Evolutionary conservation across 2,329 filamentous ascomycete species (phyloP).

Genomic region (Diaporthe sp.): DNA sequence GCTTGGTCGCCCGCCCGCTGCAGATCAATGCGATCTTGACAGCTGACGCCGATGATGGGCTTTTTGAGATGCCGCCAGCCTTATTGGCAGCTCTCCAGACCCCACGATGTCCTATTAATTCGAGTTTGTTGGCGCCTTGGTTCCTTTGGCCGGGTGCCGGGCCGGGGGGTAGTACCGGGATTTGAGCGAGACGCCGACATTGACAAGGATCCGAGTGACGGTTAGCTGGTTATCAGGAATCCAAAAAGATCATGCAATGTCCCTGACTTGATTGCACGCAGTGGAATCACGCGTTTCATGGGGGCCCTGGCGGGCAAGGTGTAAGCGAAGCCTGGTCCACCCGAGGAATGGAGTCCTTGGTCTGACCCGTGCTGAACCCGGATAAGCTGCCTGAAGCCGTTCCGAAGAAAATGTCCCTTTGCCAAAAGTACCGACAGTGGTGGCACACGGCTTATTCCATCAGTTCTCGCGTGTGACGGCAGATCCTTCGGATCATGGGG

Average conservation of each 20-base stretch:
- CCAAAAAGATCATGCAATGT: too few species aligned
- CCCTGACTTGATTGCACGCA: not conserved
- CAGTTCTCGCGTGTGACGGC: conserved; percentile 18
- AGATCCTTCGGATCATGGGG: conserved; percentile 25
- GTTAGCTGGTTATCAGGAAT: not conserved
- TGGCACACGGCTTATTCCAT: conserved; percentile 16
- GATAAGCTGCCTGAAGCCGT: conserved; percentile 15
- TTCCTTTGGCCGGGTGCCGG: not conserved
- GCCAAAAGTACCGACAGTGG: conserved; percentile 4
- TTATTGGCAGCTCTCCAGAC: not conserved
- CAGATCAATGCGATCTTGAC: conserved; percentile 34
- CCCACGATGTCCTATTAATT: not conserved
- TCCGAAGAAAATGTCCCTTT: not conserved
- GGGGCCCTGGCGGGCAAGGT: not conserved
- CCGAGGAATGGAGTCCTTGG: not conserved
- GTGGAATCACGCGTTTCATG: not conserved
- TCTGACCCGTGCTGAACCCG: not conserved
- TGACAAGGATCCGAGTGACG: not conserved
- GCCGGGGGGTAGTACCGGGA: not conserved
- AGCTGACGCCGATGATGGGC: conserved; percentile 8
- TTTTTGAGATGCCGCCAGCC: not conserved
- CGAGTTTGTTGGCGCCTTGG: conserved; percentile 2
- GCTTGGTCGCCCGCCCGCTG: not conserved
- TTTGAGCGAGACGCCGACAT: conserved; percentile 15
- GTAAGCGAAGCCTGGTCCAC: not conserved